phyloP scores from a whole-genome alignment of 73 alveolate genomes.

The Stentor roeselii region DNA sequence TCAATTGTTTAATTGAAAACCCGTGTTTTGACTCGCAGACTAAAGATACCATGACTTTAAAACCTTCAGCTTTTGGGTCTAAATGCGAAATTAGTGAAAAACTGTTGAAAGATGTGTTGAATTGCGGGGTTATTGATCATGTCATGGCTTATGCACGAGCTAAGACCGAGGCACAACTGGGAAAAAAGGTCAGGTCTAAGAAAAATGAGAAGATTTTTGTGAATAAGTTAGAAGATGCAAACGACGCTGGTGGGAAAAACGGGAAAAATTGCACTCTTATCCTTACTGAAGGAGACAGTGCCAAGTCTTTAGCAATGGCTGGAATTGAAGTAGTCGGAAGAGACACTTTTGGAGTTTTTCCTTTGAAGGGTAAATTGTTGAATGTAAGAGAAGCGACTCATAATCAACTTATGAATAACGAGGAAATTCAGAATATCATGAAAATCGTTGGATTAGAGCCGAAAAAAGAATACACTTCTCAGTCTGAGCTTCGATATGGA shows the following conservation, averaged over 20 bases:
- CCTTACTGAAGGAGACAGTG: slow-evolving; percentile 99
- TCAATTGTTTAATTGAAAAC: slow-evolving; percentile 95
- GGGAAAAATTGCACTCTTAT: slow-evolving; percentile 89
- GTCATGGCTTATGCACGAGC: slow-evolving; percentile 94
- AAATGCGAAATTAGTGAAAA: slow-evolving; percentile 88
- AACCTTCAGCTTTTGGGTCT: slow-evolving; percentile 91
- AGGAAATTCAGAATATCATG: slow-evolving; percentile 94
- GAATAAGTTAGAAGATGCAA: slow-evolving; percentile 99
- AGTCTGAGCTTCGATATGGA: slow-evolving; percentile 42
- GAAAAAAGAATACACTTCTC: slow-evolving; percentile 74
- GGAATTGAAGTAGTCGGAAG: slow-evolving; percentile 98
- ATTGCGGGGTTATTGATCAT: slow-evolving; percentile 88
- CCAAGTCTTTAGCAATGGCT: slow-evolving; percentile 98
- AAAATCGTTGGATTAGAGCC: slow-evolving; percentile 96
- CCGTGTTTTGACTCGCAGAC: slow-evolving; percentile 99
- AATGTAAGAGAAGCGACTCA: slow-evolving; percentile 97
- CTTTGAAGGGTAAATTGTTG: slow-evolving; percentile 97
- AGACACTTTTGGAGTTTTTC: slow-evolving; percentile 98
- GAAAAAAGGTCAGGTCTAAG: slow-evolving; percentile 84
- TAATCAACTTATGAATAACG: slow-evolving; percentile 88
- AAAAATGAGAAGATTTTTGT: slow-evolving; percentile 91
- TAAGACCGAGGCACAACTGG: slow-evolving; percentile 93
- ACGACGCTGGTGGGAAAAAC: slow-evolving; percentile 94
- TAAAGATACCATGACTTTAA: slow-evolving; percentile 97
- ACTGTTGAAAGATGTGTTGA: slow-evolving; percentile 83